Base-by-base conservation (phyloP, 2,329 filamentous ascomycete genomes). In the Dactylonectria estremocensis region DNA sequence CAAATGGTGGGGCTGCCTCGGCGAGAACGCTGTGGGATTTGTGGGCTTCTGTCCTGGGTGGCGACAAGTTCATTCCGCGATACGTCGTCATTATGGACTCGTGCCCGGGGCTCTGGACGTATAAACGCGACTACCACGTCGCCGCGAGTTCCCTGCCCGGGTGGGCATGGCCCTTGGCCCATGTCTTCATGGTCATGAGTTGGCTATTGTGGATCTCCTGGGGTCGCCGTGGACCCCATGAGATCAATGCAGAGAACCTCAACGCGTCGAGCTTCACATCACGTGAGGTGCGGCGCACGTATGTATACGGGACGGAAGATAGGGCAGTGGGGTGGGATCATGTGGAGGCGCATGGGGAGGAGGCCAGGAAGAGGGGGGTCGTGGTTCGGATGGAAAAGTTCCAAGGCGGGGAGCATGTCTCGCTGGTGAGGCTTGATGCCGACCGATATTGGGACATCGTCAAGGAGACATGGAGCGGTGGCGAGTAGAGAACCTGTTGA, bases 261-360 rank as follows among this genome's bases (percentile, higher is more conserved):
- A 85, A 85, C 57, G 75, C 80, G 22, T 58, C 64, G 31, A 64
- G 67, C 8, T 70, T 77, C 40, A 74, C 82, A 54, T 75, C 72
- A 11, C 74, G 72, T 35, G 85, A 88, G 75, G 79, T 79, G 4
- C 78, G 82, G 20, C 80, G 88, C 40, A 78, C 82, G n/a, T 90
- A 89, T 68, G 68, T 89, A 18, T 90, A 88, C 66, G 83, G 85
- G 11, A 79, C 81, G 40, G 81, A 76, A 2, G 88, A 90, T 72
- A 66, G 72, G 40, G 79, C 89, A 68, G 83, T 90, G 5, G 76
- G 80, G 2, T 84, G 79, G 75, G 70, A 67, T 8, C 82, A 88
- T 65, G 80, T 90, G 5, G 85, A 88, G 75, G 64, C 71, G 48
- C 86, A 89, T 69, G 86, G 84, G 0, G 73, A 67, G 3, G 78